Evolutionary conservation across 192 early-diverging fungal genomes (phyloP), one percentile per base, ranked within the genome.

Genomic region (Backusella macrospora): DNA sequence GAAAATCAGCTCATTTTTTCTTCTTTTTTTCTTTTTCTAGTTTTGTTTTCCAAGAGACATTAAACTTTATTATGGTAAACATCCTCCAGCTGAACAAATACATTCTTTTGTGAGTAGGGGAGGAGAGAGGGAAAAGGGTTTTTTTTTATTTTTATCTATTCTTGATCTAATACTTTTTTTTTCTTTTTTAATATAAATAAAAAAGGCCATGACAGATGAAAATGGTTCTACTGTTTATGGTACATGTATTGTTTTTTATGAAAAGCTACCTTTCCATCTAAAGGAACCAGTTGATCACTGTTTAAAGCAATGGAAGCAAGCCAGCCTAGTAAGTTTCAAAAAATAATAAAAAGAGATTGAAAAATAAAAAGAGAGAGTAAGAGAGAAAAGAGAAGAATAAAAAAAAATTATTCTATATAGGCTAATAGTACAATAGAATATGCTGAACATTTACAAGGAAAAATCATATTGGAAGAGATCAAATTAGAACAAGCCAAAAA

Each of bases 11-110:
- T 43, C 1, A 43, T 10, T 4, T 43, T 43, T 43, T 9, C n/a
- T n/a, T n/a, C n/a, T 43, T 9, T 43, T 9, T 43, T 9, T 43
- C 6, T 42, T 7, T 7, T 21, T 29, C n/a, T 76, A 80, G 79
- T 80, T 80, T 65, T 80, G 75, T 40, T 80, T 80, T 62, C 79
- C 79, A 5, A 72, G 69, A 68, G 79, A 80, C 42, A 80, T 80
- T 15, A 67, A 40, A 23, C 62, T 80, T 34, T 45, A 62, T 15
- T 76, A 80, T 67, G 75, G 68, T 2, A 38, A 59, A n/a, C 45
- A 43, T 6, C 75, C 79, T 39, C 79, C 79, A 23, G 29, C 75
- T 6, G 74, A 76, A 34, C 63, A 62, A 15, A 37, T 52, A 7
- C 79, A 80, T 67, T 80, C 79, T 16, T 80, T 80, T 71, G 79